Base-by-base conservation (phyloP, 1,284 basidiomycete genomes). In the Hemileccinum hortonii region DNA sequence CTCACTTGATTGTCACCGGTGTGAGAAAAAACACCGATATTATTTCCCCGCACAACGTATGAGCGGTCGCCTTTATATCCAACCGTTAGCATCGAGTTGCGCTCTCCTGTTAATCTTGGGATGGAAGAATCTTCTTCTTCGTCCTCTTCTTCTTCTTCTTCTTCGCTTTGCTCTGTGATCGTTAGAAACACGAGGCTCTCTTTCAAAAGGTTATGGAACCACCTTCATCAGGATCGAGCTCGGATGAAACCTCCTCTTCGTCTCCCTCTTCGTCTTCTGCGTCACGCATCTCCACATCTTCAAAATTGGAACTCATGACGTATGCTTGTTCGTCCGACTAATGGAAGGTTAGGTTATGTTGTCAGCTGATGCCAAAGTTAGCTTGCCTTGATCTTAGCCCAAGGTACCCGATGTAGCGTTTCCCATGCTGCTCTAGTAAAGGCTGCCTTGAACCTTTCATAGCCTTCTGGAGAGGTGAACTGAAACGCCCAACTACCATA, bases 51-150 rank as follows among this genome's bases (percentile, higher is more conserved):
- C 21, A 95, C 89, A 53, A 99, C 96, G 63, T 96, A 98, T 12
- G 96, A 95, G 36, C 94, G 81, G 65, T 98, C 94, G 58, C 94
- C 92, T 73, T 94, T 96, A 80, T 98, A 96, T 6, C 97, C 97
- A 41, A 99, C 88, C 3, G 92, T 92, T 32, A 99, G 81, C 61
- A 94, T 90, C 33, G 92, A 91, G 72, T 99, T 98, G 46, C 75
- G 76, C 58, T 90, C 90, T 36, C 84, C 81, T 26, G 76, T 73
- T 18, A 69, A 68, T 58, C 74, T 73, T 33, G 74, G 71, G 22
- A 73, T 69, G 12, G 70, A 69, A 24, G 70, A 64, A 29, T 65
- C 60, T 19, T 72, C 73, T 54, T 80, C 80, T 19, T 81, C 78
- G 4, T 81, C 83, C 26, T n/a, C n/a, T n/a, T n/a, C 4, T 15